Conservation (phyloP, 495 filamentous ascomycete genomes). For the Parachaetomium inaequale region DNA sequence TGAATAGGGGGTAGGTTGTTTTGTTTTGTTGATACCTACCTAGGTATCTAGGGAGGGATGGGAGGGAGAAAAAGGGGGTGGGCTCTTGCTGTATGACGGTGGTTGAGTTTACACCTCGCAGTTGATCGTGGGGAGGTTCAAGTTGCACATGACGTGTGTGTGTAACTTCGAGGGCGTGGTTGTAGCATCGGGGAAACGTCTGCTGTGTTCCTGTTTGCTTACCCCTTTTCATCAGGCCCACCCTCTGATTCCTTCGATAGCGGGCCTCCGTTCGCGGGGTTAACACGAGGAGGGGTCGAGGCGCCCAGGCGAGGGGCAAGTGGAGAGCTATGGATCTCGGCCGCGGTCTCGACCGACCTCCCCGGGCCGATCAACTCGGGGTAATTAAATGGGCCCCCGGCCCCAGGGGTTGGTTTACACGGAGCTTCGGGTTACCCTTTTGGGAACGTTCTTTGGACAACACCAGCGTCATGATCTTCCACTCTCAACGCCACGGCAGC, state of each 20-base stretch:
- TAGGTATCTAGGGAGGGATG: too few relatives aligned
- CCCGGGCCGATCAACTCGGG: not conserved
- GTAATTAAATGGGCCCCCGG: not conserved
- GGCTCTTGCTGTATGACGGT: not conserved
- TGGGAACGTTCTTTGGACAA: too few relatives aligned
- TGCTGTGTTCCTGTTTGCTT: not conserved
- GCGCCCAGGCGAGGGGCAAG: not conserved
- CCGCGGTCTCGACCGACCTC: not conserved
- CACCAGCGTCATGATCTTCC: too few relatives aligned
- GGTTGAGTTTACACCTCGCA: not conserved
- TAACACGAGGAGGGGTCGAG: not conserved
- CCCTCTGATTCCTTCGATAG: not conserved
- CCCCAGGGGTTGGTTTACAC: conserved; percentile 5
- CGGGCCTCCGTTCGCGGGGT: not conserved
- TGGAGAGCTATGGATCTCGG: not conserved
- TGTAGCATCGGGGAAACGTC: not conserved
- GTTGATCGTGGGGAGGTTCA: not conserved
- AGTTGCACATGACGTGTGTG: not conserved
- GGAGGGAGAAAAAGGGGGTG: not conserved
- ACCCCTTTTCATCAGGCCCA: not conserved
- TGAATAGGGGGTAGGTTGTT: not conserved
- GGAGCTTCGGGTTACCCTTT: conserved; percentile 16
- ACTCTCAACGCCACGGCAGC: too few relatives aligned
- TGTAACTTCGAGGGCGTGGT: not conserved
- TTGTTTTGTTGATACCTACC: conserved; percentile 3